A percentile compares a stretch with the other conserved stretches of the same genome.
These are phyloP conservation scores for Trichoderma koningii DNA, from an alignment of 2,329 filamentous ascomycete species.

Conservation along the genomic window DNA sequence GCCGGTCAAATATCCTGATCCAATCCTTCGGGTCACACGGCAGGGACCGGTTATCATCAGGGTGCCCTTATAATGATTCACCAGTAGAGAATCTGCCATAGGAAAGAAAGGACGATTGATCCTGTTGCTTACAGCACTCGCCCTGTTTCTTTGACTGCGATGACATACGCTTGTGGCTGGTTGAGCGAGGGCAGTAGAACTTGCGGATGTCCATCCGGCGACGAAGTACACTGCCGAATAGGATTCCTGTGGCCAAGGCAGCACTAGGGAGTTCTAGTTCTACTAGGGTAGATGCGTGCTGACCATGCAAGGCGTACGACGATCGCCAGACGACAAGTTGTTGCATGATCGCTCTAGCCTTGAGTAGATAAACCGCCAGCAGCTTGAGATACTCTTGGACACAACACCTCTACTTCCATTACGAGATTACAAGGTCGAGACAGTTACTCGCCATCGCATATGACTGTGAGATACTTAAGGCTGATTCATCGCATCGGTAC, in stretches of 20 bases:
- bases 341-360: background rate
- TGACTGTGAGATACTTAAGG: background rate
- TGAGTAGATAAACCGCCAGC: constrained; percentile 7
- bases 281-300: constrained; percentile 1
- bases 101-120: background rate
- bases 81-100: background rate
- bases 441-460: background rate
- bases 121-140: background rate
- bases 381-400: background rate
- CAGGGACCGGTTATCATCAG: background rate
- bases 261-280: background rate
- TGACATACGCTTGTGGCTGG: background rate
- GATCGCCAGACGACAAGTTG: background rate
- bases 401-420: constrained; percentile 1
- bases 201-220: background rate
- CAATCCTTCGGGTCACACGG: constrained; percentile 13
- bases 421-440: constrained; percentile 9
- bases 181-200: background rate
- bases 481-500: background rate
- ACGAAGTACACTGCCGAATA: background rate
- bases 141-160: background rate
- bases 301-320: constrained; percentile 6
- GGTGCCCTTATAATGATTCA: background rate
- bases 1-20: background rate
- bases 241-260: background rate